Conservation (phyloP, 2,329 filamentous ascomycete species). For the Colletotrichum theobromicola region DNA sequence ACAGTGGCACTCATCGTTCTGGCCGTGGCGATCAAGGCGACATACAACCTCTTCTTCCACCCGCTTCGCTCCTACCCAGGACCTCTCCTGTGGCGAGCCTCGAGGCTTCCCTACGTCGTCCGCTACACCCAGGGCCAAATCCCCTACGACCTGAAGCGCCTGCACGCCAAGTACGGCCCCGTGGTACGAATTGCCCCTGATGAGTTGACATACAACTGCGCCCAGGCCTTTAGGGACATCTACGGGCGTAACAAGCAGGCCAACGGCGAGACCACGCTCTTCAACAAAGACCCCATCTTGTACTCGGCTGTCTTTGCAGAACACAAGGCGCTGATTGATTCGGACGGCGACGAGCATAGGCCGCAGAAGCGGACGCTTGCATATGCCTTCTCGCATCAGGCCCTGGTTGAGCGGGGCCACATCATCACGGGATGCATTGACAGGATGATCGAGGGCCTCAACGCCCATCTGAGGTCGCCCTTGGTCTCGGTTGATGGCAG, state of each 20-base stretch:
- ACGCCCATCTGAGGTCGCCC: not conserved
- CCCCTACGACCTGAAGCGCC: not conserved
- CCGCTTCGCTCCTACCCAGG: conserved; percentile 35
- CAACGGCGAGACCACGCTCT: not conserved
- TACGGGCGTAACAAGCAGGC: conserved; percentile 29
- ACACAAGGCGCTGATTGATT: not conserved
- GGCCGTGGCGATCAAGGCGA: not conserved
- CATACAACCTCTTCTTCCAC: conserved; percentile 36
- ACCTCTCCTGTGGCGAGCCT: conserved; percentile 15
- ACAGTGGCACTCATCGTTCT: not conserved
- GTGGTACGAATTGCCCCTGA: conserved; percentile 44
- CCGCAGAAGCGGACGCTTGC: not conserved
- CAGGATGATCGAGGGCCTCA: not conserved
- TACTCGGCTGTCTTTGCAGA: not conserved
- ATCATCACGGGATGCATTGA: not conserved
- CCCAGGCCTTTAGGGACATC: conserved; percentile 42
- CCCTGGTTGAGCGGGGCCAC: not conserved
- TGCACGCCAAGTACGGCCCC: conserved; percentile 28
- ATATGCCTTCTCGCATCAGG: not conserved
- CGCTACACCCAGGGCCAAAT: not conserved
- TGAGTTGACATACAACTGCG: conserved; percentile 28
- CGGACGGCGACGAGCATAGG: not conserved
- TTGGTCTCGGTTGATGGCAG: not conserved
- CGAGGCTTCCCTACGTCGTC: not conserved
- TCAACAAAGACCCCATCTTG: not conserved